These are phyloP conservation scores for Boletus fagicola DNA, from an alignment of 768 basidiomycete species.

Conservation along the genomic window DNA sequence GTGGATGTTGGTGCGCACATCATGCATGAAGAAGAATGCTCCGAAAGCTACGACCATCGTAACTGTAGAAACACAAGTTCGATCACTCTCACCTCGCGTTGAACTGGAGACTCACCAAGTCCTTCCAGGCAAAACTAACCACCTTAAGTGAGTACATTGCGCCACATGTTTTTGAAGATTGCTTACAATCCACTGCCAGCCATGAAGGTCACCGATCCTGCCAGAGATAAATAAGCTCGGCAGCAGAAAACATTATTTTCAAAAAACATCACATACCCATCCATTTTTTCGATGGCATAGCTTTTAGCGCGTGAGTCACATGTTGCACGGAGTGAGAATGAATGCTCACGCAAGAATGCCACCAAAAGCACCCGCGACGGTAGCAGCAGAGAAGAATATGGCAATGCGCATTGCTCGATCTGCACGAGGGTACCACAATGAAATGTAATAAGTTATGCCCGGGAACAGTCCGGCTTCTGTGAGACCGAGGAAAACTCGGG, in stretches of 20 bases:
- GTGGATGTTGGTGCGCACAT: conserved; percentile 31
- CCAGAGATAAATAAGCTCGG: background rate
- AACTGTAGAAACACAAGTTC: conserved; percentile 9
- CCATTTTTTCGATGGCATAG: conserved; percentile 35
- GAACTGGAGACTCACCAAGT: conserved; percentile 14
- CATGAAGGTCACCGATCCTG: conserved; percentile 31
- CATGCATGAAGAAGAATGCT: conserved; percentile 52
- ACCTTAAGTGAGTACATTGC: conserved; percentile 4
- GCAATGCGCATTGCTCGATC: conserved; percentile 60
- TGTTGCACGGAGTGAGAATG: background rate
- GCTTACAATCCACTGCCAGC: conserved; percentile 42
- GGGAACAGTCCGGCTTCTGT: conserved; percentile 48
- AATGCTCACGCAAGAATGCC: conserved; percentile 45
- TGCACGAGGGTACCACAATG: conserved; percentile 57
- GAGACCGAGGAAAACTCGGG: conserved; percentile 45
- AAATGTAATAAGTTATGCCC: conserved; percentile 45
- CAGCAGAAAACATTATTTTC: background rate
- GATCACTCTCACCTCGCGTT: background rate
- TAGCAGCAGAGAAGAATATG: conserved; percentile 62
- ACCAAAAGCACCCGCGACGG: conserved; percentile 51
- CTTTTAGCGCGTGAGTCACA: conserved; percentile 18
- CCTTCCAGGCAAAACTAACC: conserved; percentile 35
- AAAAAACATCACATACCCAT: conserved; percentile 30
- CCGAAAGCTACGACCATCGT: conserved; percentile 24
- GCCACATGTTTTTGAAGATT: background rate